Evolutionary conservation across 768 basidiomycete species (phyloP).

Genomic region (Tephrocybe rancida): DNA sequence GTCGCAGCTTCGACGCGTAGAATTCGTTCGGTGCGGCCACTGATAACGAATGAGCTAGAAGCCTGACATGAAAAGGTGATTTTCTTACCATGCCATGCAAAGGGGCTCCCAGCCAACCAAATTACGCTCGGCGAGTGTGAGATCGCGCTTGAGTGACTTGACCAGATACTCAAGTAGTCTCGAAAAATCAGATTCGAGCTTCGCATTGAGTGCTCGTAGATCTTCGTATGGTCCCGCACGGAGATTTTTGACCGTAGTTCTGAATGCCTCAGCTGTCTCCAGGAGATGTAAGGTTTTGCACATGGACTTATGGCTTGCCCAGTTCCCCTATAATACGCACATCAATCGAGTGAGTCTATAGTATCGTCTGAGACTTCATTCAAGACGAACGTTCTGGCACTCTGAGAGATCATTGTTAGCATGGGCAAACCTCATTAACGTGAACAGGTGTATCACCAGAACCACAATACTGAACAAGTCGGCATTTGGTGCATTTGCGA

Average conservation of each 20-base stretch:
- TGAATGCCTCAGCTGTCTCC: slow-evolving; percentile 17
- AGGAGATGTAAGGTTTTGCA: slow-evolving; percentile 32
- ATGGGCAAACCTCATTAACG: no score
- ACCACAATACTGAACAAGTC: slow-evolving; percentile 33
- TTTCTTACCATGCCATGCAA: slow-evolving; percentile 23
- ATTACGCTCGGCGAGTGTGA: slow-evolving; percentile 14
- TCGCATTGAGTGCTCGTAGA: no score
- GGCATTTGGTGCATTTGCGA: slow-evolving; percentile 32
- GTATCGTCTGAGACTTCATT: neutral
- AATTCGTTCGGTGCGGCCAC: slow-evolving; percentile 25
- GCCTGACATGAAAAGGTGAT: neutral
- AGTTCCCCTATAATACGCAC: slow-evolving; percentile 24
- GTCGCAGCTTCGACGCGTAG: slow-evolving; percentile 22
- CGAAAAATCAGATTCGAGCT: neutral
- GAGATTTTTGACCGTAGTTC: slow-evolving; percentile 11
- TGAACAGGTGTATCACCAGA: slow-evolving; percentile 17
- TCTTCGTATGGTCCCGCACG: slow-evolving; percentile 12
- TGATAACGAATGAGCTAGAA: slow-evolving; percentile 1
- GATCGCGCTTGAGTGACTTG: slow-evolving; percentile 1
- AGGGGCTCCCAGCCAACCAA: slow-evolving; percentile 23
- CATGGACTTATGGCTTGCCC: slow-evolving; percentile 31
- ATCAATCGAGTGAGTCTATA: neutral
- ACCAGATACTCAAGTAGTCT: neutral
- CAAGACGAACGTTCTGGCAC: slow-evolving; percentile 30
- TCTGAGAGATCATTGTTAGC: slow-evolving; percentile 13